Evolutionary conservation across 768 basidiomycete genomes (phyloP), one percentile per base, ranked within the genome.

Genomic region (Leccinum imitatum): DNA sequence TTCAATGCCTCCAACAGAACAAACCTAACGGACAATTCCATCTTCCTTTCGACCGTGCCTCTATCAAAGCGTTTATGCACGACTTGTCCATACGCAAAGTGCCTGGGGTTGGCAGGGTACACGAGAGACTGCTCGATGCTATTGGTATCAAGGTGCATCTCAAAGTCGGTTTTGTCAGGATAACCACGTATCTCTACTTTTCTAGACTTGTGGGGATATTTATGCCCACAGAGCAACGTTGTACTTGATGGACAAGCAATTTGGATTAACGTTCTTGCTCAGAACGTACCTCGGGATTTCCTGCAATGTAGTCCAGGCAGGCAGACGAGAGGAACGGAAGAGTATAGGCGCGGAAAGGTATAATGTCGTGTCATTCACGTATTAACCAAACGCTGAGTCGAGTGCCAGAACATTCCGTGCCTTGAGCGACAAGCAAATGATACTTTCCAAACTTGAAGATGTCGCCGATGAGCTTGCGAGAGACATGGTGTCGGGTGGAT

Each of bases 11-110:
- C 30, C 15, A 56, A 31, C 39, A 91, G 87, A 96, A 98, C 73
- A 98, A 98, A 75, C 95, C 95, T 3, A 92, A 96, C 67, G 95
- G 94, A 13, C 95, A 97, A 73, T 98, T 85, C 63, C 82, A 83
- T 64, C 82, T 97, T 23, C 75, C 84, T 3, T 92, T 89, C 65
- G 82, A 89, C 27, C 72, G 80, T 2, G 68, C 83, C 30, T 76
- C 80, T 8, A 88, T 98, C 65, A 81, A 81, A 52, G 74, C 75
- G 1, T 98, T 97, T 71, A 93, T 93, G 88, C 78, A 76, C 21
- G 84, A 87, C 52, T 81, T 98, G 15, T 82, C 93, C 0, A 92
- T 97, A 48, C 87, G 93, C 48, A 93, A 90, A 70, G 82, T 97
- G 15, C 93, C 90, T 3, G 95, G 95, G 0, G 86, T 98, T 60